phyloP scores from a whole-genome alignment of 2,329 filamentous ascomycete genomes.

The Graphilbum fragrans region DNA sequence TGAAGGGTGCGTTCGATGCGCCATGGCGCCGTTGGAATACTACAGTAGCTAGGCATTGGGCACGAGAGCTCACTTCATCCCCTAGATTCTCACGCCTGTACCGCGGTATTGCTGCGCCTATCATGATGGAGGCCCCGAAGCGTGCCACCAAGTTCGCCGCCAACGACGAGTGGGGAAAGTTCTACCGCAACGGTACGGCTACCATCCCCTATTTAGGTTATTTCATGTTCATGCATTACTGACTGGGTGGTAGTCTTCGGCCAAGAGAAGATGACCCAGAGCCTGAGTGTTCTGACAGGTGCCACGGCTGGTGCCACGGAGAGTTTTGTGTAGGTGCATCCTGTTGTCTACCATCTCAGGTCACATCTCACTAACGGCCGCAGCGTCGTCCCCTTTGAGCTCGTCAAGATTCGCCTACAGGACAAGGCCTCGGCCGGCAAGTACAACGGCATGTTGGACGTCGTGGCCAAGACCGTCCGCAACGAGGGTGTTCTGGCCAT shows the following conservation, averaged over 20 bases:
- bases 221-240: background rate
- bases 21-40: too few species aligned
- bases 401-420: constrained; percentile 96
- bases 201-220: too few species aligned
- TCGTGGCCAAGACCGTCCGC: constrained; percentile 52
- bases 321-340: constrained; percentile 47
- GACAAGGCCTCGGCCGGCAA: constrained; percentile 87
- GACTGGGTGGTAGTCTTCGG: constrained; percentile 46
- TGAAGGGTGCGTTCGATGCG: constrained; percentile 84
- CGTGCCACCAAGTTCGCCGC: constrained; percentile 82
- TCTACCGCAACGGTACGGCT: constrained; percentile 58
- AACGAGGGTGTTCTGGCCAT: constrained; percentile 56
- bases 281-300: constrained; percentile 82
- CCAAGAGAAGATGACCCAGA: constrained; percentile 77
- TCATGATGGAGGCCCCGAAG: constrained; percentile 76
- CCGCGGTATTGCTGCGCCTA: constrained; percentile 88
- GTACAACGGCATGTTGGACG: constrained; percentile 73
- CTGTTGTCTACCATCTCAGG: too few species aligned
- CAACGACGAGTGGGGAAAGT: constrained; percentile 95
- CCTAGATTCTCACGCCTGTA: constrained; percentile 76
- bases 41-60: too few species aligned
- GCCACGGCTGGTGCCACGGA: constrained; percentile 93
- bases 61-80: constrained; percentile 1
- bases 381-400: constrained; percentile 84
- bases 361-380: background rate